These are phyloP conservation scores for Arthrobotrys conoides DNA, from an alignment of 2,329 filamentous ascomycete species.

Conservation along the genomic window DNA sequence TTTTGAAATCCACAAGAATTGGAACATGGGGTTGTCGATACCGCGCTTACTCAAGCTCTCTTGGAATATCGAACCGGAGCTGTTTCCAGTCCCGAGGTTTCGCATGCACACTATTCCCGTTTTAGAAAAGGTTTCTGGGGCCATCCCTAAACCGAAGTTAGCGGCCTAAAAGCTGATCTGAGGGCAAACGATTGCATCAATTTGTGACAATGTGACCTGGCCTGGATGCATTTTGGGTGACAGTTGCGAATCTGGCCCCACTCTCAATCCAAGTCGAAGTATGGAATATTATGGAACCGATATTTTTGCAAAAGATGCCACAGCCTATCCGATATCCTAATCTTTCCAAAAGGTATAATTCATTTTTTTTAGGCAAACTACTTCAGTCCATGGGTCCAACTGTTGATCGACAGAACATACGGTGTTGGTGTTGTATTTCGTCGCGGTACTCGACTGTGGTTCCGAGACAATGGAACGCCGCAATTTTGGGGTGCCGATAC, in stretches of 20 bases:
- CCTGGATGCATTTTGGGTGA: neutral
- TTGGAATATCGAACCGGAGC: slow-evolving; percentile 16
- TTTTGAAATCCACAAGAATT: neutral
- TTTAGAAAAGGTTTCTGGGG: slow-evolving; percentile 3
- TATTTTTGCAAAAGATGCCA: no score
- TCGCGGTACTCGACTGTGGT: neutral
- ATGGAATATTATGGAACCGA: no score
- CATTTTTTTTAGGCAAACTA: neutral
- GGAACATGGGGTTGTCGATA: neutral
- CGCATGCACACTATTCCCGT: slow-evolving; percentile 1
- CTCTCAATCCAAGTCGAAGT: neutral
- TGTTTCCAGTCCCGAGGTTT: slow-evolving; percentile 16
- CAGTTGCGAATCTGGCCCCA: slow-evolving; percentile 8
- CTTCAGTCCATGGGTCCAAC: neutral
- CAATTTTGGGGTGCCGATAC: neutral
- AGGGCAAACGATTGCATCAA: neutral
- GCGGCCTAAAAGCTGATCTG: neutral
- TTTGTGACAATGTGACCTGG: slow-evolving; percentile 13
- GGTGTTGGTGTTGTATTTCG: slow-evolving; percentile 22
- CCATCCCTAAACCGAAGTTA: neutral
- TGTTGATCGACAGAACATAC: neutral
- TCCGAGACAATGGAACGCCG: neutral
- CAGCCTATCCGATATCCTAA: neutral
- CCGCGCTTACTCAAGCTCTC: neutral
- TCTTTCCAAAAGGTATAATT: neutral